Base-by-base conservation (phyloP, 108 stramenopile genomes). In the Cyclotella cryptica region DNA sequence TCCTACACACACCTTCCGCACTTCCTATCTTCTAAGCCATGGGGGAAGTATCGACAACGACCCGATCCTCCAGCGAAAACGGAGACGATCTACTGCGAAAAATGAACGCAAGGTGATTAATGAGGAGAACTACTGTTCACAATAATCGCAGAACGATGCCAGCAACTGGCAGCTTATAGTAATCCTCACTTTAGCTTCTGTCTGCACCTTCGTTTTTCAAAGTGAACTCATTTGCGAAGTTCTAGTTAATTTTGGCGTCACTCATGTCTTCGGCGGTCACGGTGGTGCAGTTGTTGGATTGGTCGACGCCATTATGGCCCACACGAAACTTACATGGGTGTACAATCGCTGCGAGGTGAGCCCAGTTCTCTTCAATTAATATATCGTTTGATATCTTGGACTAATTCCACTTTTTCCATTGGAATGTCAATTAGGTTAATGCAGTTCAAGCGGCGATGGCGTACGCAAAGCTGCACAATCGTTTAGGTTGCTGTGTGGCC, bases 261-360 rank as follows among this genome's bases (percentile, higher is more conserved):
- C 76, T 21, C 76, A 77, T 49, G 41, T 77, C 59, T 77, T 69
- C 30, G 86, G 86, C 12, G 86, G 86, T 26, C 86, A 86, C 46
- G 86, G 86, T 47, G 86, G 86, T 1, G 82, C 86, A 18, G 26
- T 86, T 46, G 86, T 83, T 21, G 78, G 81, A 2, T 59, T 86
- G 63, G 69, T 86, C 27, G 82, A 86, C 53, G 86, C 86, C 30
- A 72, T 86, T 24, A 40, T 65, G 13, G 55, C 58, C 0, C 81
- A 86, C 52, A 82, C 86, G 15, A 46, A 59, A 14, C 62, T 86
- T 24, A 82, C 73, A 10, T 86, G 82, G 82, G 82, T 86, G 15
- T 86, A 67, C 49, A 72, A 44, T 28, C 86, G 86, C 10, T 79
- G 82, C 52, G 86, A 86, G 63, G 64, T 65, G 24, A 65, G 43